Conservation (phyloP, 306 rosid genomes). For the Glycine latifolia region DNA sequence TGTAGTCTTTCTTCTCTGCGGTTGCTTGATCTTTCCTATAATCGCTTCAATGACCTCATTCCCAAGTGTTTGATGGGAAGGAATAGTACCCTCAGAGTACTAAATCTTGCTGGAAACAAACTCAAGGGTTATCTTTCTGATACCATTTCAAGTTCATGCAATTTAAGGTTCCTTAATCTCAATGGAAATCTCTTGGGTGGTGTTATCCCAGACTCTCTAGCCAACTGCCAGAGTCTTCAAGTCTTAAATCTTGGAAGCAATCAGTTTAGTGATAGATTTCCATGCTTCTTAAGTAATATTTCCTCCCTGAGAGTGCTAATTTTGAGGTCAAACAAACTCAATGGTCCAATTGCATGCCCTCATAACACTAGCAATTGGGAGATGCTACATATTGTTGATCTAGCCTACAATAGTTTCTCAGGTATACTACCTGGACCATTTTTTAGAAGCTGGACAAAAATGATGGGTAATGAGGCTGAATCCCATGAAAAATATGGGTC, state of each 20-base stretch:
- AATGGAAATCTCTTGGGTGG: slow-evolving; percentile 43
- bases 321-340: slow-evolving; percentile 21
- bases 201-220: slow-evolving; percentile 45
- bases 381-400: slow-evolving; percentile 48
- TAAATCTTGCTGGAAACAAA: slow-evolving; percentile 43
- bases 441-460: slow-evolving; percentile 43
- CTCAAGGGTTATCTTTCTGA: slow-evolving; percentile 36
- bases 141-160: slow-evolving; percentile 24
- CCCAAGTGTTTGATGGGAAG: slow-evolving; percentile 41
- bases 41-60: slow-evolving; percentile 35
- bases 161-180: slow-evolving; percentile 41
- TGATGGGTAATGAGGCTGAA: slow-evolving; percentile 32
- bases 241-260: slow-evolving; percentile 42
- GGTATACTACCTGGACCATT: slow-evolving; percentile 39
- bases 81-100: not conserved
- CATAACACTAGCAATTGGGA: slow-evolving; percentile 31
- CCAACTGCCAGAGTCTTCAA: slow-evolving; percentile 36
- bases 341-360: slow-evolving; percentile 37
- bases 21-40: slow-evolving; percentile 54
- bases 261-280: slow-evolving; percentile 30
- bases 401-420: slow-evolving; percentile 48
- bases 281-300: slow-evolving; percentile 42
- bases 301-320: slow-evolving; percentile 29
- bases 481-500: not conserved
- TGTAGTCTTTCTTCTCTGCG: slow-evolving; percentile 30